phyloP scores from a whole-genome alignment of 352 stramenopile species.

The Pythium myriotylum region DNA sequence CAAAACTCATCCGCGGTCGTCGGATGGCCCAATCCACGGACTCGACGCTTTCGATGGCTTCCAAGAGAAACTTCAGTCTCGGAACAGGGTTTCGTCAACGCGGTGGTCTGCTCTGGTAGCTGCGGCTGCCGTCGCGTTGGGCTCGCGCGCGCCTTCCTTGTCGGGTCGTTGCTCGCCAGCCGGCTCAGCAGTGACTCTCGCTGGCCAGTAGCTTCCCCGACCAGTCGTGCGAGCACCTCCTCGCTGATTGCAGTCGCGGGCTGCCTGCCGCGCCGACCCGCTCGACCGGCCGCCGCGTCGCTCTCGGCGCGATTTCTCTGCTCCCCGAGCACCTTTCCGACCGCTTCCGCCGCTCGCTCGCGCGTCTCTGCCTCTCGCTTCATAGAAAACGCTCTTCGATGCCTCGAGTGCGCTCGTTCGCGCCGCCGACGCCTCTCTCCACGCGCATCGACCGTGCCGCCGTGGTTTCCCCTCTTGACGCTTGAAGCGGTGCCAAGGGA shows the following conservation, averaged over 20 bases:
- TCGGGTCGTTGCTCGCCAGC: slow-evolving; percentile 19
- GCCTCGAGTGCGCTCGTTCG: neutral
- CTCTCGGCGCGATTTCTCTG: neutral
- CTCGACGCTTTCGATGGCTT: neutral
- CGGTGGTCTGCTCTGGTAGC: too few relatives aligned
- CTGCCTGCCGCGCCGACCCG: neutral
- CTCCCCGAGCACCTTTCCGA: slow-evolving; percentile 1
- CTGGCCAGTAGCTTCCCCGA: slow-evolving; percentile 5
- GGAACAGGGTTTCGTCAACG: too few relatives aligned
- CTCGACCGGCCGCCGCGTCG: slow-evolving; percentile 1
- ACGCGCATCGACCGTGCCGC: neutral
- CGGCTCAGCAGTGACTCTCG: slow-evolving; percentile 13
- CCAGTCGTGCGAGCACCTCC: slow-evolving; percentile 4
- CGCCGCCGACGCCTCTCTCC: too few relatives aligned
- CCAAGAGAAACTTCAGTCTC: too few relatives aligned
- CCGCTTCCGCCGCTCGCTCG: neutral
- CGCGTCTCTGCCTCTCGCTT: neutral
- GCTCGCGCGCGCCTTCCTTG: too few relatives aligned
- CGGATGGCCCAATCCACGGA: neutral
- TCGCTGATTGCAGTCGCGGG: neutral
- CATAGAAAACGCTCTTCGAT: neutral
- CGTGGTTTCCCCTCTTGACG: neutral
- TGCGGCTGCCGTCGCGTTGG: too few relatives aligned
- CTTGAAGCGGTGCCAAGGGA: slow-evolving; percentile 3
- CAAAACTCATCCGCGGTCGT: slow-evolving; percentile 21